Evolutionary conservation across 2,329 filamentous ascomycete species (phyloP).

Genomic region (Septoria petroselini): DNA sequence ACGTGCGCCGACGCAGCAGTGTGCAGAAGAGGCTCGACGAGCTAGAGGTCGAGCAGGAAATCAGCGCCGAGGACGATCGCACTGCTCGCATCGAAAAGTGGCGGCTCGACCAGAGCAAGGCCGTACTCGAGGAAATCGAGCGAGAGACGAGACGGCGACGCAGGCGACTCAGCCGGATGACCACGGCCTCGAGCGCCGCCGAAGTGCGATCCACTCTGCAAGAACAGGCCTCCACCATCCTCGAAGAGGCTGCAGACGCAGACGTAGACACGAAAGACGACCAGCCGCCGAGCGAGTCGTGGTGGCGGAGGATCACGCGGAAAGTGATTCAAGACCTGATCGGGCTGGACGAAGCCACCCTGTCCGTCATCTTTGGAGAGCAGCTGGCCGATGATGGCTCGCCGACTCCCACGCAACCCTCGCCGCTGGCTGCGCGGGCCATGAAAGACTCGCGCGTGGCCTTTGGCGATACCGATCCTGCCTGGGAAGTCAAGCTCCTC

Average conservation of each 20-base stretch:
- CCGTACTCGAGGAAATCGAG: slow-evolving; percentile 83
- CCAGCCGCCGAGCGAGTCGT: slow-evolving; percentile 54
- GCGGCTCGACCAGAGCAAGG: slow-evolving; percentile 84
- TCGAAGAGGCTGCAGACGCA: slow-evolving; percentile 21
- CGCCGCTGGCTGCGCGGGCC: slow-evolving; percentile 32
- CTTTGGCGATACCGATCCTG: slow-evolving; percentile 39
- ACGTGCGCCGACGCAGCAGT: slow-evolving; percentile 53
- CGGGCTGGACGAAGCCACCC: slow-evolving; percentile 79
- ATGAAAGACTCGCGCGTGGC: slow-evolving; percentile 36
- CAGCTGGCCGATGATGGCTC: slow-evolving; percentile 53
- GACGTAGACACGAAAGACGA: slow-evolving; percentile 25
- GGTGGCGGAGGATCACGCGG: slow-evolving; percentile 78
- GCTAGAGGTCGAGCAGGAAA: slow-evolving; percentile 50
- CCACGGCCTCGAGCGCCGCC: slow-evolving; percentile 29
- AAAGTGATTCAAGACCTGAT: slow-evolving; percentile 86
- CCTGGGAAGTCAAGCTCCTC: slow-evolving; percentile 75
- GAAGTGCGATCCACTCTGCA: slow-evolving; percentile 19
- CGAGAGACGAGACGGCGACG: slow-evolving; percentile 67
- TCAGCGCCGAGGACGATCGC: slow-evolving; percentile 65
- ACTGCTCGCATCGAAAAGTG: slow-evolving; percentile 84
- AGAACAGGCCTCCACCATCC: slow-evolving; percentile 28
- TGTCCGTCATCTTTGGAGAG: slow-evolving; percentile 86
- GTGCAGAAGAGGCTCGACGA: slow-evolving; percentile 57
- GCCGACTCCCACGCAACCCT: slow-evolving; percentile 35
- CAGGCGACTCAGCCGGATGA: slow-evolving; percentile 61